phyloP scores from a whole-genome alignment of 2,329 filamentous ascomycete species.

The Ascochyta pisi region DNA sequence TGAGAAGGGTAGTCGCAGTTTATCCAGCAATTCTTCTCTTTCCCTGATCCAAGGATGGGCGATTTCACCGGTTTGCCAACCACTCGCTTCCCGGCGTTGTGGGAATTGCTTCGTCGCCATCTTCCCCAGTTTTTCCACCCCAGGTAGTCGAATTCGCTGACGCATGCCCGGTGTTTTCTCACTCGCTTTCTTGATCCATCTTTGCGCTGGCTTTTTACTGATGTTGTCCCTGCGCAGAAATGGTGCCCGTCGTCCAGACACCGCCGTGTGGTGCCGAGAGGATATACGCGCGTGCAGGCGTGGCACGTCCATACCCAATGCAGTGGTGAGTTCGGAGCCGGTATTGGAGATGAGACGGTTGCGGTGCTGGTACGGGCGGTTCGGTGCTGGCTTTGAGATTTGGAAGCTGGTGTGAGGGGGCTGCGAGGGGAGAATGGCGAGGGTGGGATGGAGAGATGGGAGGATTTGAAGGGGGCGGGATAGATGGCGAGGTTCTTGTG shows the following conservation, averaged over 20 bases:
- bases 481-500: constrained; percentile 34
- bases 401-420: constrained; percentile 27
- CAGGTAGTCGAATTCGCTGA: constrained; percentile 60
- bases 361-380: not conserved
- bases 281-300: constrained; percentile 56
- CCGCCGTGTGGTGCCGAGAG: constrained; percentile 58
- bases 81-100: constrained; percentile 18
- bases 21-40: constrained; percentile 51
- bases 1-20: constrained; percentile 56
- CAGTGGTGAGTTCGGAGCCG: constrained; percentile 37
- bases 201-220: constrained; percentile 44
- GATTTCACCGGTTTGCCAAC: not conserved
- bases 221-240: constrained; percentile 59
- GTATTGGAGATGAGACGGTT: constrained; percentile 27
- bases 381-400: constrained; percentile 13
- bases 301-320: constrained; percentile 63
- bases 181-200: constrained; percentile 8
- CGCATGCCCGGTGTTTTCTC: constrained; percentile 52
- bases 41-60: not conserved
- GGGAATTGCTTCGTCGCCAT: constrained; percentile 44
- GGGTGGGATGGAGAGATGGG: constrained; percentile 52
- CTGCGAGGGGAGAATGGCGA: constrained; percentile 53
- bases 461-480: constrained; percentile 52
- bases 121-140: constrained; percentile 58
- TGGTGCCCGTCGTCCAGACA: constrained; percentile 62